Conservation (phyloP, 352 stramenopile species). For the Globisporangium canariense region DNA sequence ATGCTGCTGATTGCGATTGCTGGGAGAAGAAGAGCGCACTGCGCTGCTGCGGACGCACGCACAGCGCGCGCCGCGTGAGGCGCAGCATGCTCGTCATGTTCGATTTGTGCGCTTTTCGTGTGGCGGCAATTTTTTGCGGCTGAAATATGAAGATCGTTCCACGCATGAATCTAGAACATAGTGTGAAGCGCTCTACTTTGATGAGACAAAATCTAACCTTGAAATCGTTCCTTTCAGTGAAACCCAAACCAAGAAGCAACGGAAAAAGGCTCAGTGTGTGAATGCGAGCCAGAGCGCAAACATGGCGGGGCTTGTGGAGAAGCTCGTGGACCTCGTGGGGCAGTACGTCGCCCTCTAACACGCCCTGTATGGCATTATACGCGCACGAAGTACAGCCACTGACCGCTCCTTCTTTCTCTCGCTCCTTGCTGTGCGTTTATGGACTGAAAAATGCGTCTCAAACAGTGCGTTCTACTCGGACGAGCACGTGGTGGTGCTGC, state of each 20-base stretch:
- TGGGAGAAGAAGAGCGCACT: slow-evolving; percentile 13
- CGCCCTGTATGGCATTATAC: background rate
- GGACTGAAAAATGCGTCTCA: background rate
- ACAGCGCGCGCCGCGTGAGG: slow-evolving; percentile 13
- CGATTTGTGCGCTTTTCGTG: slow-evolving; percentile 2
- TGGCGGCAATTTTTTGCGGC: background rate
- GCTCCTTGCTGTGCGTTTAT: background rate
- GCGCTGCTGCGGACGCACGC: slow-evolving; percentile 1
- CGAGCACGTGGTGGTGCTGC: slow-evolving; percentile 84
- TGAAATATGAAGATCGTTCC: slow-evolving; percentile 6
- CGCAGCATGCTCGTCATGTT: slow-evolving; percentile 15
- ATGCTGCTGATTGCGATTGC: background rate
- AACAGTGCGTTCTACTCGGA: slow-evolving; percentile 86
- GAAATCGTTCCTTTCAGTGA: too few relatives aligned
- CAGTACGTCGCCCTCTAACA: slow-evolving; percentile 32
- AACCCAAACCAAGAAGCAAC: background rate
- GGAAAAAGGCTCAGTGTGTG: slow-evolving; percentile 3
- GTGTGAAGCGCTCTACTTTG: background rate
- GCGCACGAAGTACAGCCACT: background rate
- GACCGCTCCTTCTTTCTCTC: background rate
- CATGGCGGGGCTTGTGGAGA: slow-evolving; percentile 85
- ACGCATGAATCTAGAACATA: background rate
- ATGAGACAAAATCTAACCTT: background rate
- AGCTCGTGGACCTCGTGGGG: slow-evolving; percentile 81
- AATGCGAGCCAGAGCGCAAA: slow-evolving; percentile 1